phyloP scores from a whole-genome alignment of 352 stramenopile species.

The Nothophytophthora sp. region DNA sequence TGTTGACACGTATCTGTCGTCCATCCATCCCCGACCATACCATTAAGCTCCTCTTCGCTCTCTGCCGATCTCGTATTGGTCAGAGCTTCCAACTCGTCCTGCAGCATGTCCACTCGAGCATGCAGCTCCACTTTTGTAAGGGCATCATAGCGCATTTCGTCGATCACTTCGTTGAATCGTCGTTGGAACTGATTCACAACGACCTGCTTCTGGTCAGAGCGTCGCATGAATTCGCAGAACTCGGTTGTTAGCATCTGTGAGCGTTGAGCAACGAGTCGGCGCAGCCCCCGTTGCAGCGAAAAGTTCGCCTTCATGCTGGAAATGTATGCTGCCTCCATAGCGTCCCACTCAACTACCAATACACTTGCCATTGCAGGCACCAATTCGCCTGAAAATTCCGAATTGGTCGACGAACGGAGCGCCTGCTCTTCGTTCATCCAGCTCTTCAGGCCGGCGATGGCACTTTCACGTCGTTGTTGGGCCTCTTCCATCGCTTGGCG shows the following conservation, averaged over 20 bases:
- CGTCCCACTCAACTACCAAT: slow-evolving; percentile 50
- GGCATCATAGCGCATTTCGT: slow-evolving; percentile 86
- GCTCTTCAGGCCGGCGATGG: slow-evolving; percentile 11
- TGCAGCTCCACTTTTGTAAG: slow-evolving; percentile 82
- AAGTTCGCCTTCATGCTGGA: slow-evolving; percentile 49
- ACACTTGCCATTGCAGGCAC: slow-evolving; percentile 29
- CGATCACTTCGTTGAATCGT: slow-evolving; percentile 76
- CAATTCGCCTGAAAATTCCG: slow-evolving; percentile 34
- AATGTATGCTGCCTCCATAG: slow-evolving; percentile 60
- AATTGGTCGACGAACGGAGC: neutral
- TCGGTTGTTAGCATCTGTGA: slow-evolving; percentile 33
- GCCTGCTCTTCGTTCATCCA: slow-evolving; percentile 27
- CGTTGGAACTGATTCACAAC: slow-evolving; percentile 69
- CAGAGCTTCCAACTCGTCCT: slow-evolving; percentile 56
- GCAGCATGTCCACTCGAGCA: slow-evolving; percentile 66
- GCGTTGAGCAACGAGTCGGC: slow-evolving; percentile 26
- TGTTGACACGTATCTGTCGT: slow-evolving; percentile 50
- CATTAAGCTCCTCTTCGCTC: slow-evolving; percentile 50
- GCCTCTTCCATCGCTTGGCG: slow-evolving; percentile 35
- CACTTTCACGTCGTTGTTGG: slow-evolving; percentile 34
- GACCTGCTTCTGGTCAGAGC: slow-evolving; percentile 67
- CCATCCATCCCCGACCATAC: slow-evolving; percentile 53
- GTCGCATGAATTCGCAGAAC: slow-evolving; percentile 60
- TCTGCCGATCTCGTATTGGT: slow-evolving; percentile 41
- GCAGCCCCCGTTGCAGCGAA: slow-evolving; percentile 33